phyloP scores from a whole-genome alignment of 352 stramenopile genomes.

The Lagenidium sp. region DNA sequence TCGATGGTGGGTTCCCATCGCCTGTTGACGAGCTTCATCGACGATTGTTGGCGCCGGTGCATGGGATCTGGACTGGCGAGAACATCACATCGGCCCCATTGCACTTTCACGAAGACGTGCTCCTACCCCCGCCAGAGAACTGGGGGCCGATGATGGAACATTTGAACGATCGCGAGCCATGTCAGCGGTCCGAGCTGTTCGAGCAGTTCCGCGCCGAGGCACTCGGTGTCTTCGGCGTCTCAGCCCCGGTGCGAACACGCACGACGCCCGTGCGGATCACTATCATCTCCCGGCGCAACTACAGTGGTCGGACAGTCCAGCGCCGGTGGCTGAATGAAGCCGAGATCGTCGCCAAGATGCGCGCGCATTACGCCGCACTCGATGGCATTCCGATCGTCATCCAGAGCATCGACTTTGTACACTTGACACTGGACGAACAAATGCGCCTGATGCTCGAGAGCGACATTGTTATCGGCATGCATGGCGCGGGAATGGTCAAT shows the following conservation, averaged over 20 bases:
- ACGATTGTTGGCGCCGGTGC: constrained; percentile 8
- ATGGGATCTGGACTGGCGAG: constrained; percentile 6
- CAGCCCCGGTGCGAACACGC: not conserved
- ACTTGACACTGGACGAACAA: constrained; percentile 36
- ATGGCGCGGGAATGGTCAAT: constrained; percentile 72
- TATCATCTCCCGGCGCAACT: constrained; percentile 15
- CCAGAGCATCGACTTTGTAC: constrained; percentile 51
- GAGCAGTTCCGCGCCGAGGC: constrained; percentile 25
- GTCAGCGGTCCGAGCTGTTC: constrained; percentile 38
- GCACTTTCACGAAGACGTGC: constrained; percentile 20
- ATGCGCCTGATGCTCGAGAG: constrained; percentile 54
- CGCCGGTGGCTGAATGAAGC: constrained; percentile 15
- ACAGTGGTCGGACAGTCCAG: constrained; percentile 10
- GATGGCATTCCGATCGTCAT: constrained; percentile 16
- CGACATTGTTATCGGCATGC: constrained; percentile 73
- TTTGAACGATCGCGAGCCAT: constrained; percentile 51
- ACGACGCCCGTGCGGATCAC: constrained; percentile 6
- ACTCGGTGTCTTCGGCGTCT: not conserved
- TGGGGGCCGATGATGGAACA: constrained; percentile 62
- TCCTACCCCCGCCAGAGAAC: constrained; percentile 42
- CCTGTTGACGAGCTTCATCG: constrained; percentile 14
- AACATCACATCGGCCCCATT: constrained; percentile 19
- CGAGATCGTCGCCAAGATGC: constrained; percentile 5
- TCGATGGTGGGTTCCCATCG: constrained; percentile 19
- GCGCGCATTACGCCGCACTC: constrained; percentile 3